Base-by-base conservation (phyloP, 495 filamentous ascomycete species). In the Lophiostoma macrostomum region DNA sequence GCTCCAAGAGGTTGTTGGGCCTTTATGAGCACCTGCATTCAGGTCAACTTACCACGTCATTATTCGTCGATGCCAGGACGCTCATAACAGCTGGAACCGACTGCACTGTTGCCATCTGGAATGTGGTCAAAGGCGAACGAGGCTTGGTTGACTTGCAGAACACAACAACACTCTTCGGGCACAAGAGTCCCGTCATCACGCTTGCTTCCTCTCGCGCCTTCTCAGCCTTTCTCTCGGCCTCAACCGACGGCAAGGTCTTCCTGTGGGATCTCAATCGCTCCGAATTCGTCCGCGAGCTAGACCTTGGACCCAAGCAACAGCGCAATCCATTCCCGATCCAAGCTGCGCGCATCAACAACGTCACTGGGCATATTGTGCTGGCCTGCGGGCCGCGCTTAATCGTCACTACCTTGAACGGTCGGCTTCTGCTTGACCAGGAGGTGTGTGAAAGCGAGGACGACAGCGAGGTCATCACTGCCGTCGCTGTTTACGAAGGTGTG, bases 221-320 rank as follows among this genome's bases (percentile, higher is more conserved):
- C 65, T 90, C 87, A 64, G 82, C 88, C 0, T 74, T 97, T 25
- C 77, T 96, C 0, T 90, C 89, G 0, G 86, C 85, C 5, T 89
- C 85, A 0, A 75, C 71, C 4, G 91, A 96, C 64, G 90, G 90
- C 1, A 80, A 85, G 36, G 83, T 91, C 29, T 78, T 95, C 48
- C 74, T 97, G 12, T 97, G 94, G 93, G 91, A 96, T 68, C 73
- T 97, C 14, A 97, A 97, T 67, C 83, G 88, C 8, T 79, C 87
- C 30, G 83, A 85, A 29, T 94, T 95, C 63, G 80, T 97, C 14
- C 82, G 91, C 18, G 81, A 85, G 61, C 74, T 97, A 23, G 77
- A 83, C 13, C 59, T 67, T 3, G 70, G 74, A 24, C 73, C 75
- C 1, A 34, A 16, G 7, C 47, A 56, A 28, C 36, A 24, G 18